A percentile compares a stretch with the other conserved stretches of the same genome.
Evolutionary conservation across 306 rosid genomes (phyloP).

Genomic region (Begonia fuchsioides): DNA sequence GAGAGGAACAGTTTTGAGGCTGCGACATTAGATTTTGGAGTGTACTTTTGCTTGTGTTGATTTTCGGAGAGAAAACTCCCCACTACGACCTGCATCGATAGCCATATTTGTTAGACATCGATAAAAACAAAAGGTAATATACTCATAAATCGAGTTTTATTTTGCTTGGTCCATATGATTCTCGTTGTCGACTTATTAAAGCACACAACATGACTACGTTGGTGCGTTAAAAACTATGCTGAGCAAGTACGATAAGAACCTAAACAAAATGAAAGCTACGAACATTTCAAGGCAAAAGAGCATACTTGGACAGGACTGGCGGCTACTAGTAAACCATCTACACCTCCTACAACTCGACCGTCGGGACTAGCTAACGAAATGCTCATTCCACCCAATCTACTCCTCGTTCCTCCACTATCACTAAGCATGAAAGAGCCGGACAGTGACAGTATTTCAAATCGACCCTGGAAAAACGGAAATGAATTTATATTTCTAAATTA

Average conservation of each 20-base stretch:
- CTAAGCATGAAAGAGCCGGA: constrained; percentile 89
- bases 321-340: constrained; percentile 83
- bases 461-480: constrained; percentile 48
- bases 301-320: constrained; percentile 86
- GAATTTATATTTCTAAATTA: no score
- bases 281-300: no score
- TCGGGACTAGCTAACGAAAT: constrained; percentile 83
- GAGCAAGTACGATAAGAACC: no score
- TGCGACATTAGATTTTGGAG: constrained; percentile 32
- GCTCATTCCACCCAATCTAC: constrained; percentile 97
- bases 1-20: constrained; percentile 39
- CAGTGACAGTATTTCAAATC: constrained; percentile 78
- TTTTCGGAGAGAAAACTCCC: constrained; percentile 94
- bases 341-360: constrained; percentile 93
- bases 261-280: no score
- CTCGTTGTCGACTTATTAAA: no score
- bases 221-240: no score
- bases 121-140: no score
- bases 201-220: no score
- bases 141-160: no score
- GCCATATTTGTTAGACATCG: no score
- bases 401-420: constrained; percentile 73
- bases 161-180: no score
- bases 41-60: constrained; percentile 80
- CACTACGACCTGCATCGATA: constrained; percentile 48